Conservation (phyloP, 176 grass and related monocot species). For the Carex kokanica region DNA sequence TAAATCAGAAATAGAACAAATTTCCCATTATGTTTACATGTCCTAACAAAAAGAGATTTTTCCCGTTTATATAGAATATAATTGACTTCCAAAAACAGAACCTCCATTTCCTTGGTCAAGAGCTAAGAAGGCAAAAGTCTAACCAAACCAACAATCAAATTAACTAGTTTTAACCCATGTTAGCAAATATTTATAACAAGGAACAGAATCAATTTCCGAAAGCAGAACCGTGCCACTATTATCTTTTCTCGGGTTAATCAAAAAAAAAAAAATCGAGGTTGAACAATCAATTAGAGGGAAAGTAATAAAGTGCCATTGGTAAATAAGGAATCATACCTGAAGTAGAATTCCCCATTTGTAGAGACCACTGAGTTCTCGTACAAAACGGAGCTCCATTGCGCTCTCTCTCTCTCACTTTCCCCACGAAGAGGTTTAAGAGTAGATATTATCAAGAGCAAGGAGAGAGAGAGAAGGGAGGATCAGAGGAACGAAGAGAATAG, state of each 20-base stretch:
- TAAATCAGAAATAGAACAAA: neutral
- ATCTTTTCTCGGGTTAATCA: neutral
- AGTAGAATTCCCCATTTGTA: constrained; percentile 27
- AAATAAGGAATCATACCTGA: constrained; percentile 14
- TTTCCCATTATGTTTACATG: neutral
- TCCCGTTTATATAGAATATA: neutral
- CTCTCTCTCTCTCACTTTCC: neutral
- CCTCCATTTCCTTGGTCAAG: neutral
- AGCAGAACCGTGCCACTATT: constrained; percentile 15
- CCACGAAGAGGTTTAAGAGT: neutral
- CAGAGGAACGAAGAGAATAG: neutral
- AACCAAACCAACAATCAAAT: neutral
- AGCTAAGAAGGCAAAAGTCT: neutral
- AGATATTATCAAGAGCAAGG: neutral
- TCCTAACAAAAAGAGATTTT: neutral
- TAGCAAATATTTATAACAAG: neutral
- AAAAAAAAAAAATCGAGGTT: constrained; percentile 32
- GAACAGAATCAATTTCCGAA: neutral
- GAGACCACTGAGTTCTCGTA: constrained; percentile 23
- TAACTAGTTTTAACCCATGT: neutral
- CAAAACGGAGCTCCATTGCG: constrained; percentile 10
- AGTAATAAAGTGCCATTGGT: neutral
- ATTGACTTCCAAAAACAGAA: neutral
- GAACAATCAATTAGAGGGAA: neutral
- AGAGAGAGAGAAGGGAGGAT: neutral